Base-by-base conservation (phyloP, 495 filamentous ascomycete genomes). In the Lasiosphaeria hispida region DNA sequence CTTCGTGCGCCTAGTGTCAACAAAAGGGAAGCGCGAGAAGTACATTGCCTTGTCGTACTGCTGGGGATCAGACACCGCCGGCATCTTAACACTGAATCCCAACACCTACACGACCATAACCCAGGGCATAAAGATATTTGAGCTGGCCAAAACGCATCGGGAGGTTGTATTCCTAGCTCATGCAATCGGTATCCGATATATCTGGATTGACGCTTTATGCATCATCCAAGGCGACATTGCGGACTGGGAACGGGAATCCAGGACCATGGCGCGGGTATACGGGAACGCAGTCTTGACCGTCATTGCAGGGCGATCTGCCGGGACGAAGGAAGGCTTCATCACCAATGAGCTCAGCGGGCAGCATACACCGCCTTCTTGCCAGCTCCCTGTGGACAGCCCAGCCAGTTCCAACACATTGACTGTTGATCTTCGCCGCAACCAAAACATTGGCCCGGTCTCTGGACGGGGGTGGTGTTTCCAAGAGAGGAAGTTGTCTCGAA, bases 131-230 rank as follows among this genome's bases (percentile, higher is more conserved):
- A 8, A 13, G 7, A 19, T 39, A 6, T 38, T 43, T 14, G 18
- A 48, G 34, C 7, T 57, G 23, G 53, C 53, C 15, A 47, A 18
- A 19, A 57, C 53, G 3, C 53, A 57, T 35, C 39, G 42, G 30
- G 53, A 57, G 43, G 15, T 48, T 19, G 14, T 57, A 1, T 18
- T 23, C 30, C 36, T 53, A 14, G 50, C 50, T 33, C 50, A 34
- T 18, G 35, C 50, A 13, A 39, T 53, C 4, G 36, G 36, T n/a
- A 53, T 53, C 36, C 50, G 50, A 40, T 53, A 53, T 37, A 15
- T 53, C 9, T 5, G 73, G 72, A 59, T 66, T 55, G 0, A 73
- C 71, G 18, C 72, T 75, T 17, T 72, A 69, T 40, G 65, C 63
- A 14, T 70, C 68, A 33, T 62, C 60, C 18, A 58, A 59, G 17